These are phyloP conservation scores for Dactylellina parvicollis DNA, from an alignment of 2,329 filamentous ascomycete species.

Conservation along the genomic window DNA sequence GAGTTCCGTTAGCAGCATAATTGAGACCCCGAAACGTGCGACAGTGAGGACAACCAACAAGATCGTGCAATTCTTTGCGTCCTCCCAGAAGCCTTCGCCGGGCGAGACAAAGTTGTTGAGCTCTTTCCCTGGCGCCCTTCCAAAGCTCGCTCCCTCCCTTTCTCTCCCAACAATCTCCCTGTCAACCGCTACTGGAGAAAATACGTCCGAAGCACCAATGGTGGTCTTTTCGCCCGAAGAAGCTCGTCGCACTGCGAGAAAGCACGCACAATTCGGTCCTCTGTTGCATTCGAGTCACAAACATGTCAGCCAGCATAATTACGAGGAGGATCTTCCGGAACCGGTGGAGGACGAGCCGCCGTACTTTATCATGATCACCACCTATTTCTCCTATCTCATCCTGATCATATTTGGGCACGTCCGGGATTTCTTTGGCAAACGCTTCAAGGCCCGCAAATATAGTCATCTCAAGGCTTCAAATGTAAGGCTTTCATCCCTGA, in stretches of 20 bases:
- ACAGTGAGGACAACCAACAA: slow-evolving; percentile 74
- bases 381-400: slow-evolving; percentile 97
- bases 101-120: slow-evolving; percentile 63
- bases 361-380: slow-evolving; percentile 96
- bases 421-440: slow-evolving; percentile 96
- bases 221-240: slow-evolving; percentile 85
- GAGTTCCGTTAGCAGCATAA: slow-evolving; percentile 53
- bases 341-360: slow-evolving; percentile 94
- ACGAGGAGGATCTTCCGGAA: slow-evolving; percentile 79
- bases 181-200: slow-evolving; percentile 80
- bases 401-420: slow-evolving; percentile 95
- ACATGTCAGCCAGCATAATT: slow-evolving; percentile 83
- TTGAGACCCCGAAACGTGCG: slow-evolving; percentile 56
- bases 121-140: slow-evolving; percentile 58
- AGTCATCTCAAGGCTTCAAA: slow-evolving; percentile 81
- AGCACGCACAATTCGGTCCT: slow-evolving; percentile 91
- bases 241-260: slow-evolving; percentile 75
- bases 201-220: slow-evolving; percentile 76
- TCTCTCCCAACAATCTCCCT: slow-evolving; percentile 90
- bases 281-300: slow-evolving; percentile 81
- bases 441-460: slow-evolving; percentile 88
- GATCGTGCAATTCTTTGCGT: slow-evolving; percentile 83
- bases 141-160: slow-evolving; percentile 73
- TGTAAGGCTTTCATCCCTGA: slow-evolving; percentile 54
- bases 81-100: slow-evolving; percentile 76